These are phyloP conservation scores for Pichia sp. DNA, from an alignment of 1,139 yeast species.

Conservation along the genomic window DNA sequence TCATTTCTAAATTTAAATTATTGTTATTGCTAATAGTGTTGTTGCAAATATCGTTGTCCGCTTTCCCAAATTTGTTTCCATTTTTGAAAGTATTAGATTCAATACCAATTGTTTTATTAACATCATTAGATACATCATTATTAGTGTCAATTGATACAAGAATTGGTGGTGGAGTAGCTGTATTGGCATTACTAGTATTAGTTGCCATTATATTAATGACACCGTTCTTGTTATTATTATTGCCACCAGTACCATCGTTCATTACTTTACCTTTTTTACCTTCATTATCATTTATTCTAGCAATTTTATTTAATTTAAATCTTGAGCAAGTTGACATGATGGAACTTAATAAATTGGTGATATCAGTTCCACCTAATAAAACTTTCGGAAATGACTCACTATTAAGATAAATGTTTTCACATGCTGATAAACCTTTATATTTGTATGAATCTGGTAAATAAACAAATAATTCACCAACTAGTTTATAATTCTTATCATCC, in stretches of 20 bases:
- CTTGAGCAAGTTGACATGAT: constrained; percentile 29
- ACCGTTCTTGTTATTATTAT: no score
- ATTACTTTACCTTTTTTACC: background rate
- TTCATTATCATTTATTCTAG: background rate
- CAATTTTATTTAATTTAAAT: constrained; percentile 12
- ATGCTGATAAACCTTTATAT: constrained; percentile 31
- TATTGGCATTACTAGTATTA: no score
- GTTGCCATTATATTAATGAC: no score
- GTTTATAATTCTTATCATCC: constrained; percentile 8
- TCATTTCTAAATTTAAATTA: constrained; percentile 17
- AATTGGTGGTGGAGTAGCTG: no score
- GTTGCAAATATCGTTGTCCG: no score
- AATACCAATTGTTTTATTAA: no score
- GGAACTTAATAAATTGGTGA: constrained; percentile 22
- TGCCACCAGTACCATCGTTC: no score
- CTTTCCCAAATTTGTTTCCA: no score
- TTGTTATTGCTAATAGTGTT: no score
- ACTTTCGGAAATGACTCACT: constrained; percentile 40
- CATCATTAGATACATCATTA: no score
- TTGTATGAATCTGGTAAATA: constrained; percentile 32
- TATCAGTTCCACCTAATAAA: constrained; percentile 18
- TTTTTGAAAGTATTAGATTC: no score
- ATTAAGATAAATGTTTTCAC: constrained; percentile 40
- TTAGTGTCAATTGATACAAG: no score
- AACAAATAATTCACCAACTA: constrained; percentile 36